Conservation (phyloP, 352 stramenopile species). For the Globisporangium sylvaticum region DNA sequence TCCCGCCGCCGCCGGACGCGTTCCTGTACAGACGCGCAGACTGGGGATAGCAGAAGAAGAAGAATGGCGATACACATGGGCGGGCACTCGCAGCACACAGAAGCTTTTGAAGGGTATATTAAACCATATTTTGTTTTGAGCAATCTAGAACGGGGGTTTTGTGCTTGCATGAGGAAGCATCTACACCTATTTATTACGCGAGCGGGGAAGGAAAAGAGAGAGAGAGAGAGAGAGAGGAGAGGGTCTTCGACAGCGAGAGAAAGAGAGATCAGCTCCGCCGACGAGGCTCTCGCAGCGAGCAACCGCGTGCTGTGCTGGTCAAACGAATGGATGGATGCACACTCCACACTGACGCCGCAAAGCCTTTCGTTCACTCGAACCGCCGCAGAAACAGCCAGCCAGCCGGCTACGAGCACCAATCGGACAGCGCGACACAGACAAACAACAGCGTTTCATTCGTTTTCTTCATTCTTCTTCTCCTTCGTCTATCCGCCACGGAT, state of each 20-base stretch:
- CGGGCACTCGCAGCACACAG: background rate
- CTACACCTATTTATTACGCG: slow-evolving; percentile 35
- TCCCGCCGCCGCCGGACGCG: slow-evolving; percentile 44
- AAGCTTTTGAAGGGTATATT: slow-evolving; percentile 2
- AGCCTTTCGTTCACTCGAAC: background rate
- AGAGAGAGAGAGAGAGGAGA: background rate
- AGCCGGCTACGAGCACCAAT: background rate
- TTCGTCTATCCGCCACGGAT: slow-evolving; percentile 53
- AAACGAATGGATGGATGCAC: background rate
- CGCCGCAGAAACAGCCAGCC: background rate
- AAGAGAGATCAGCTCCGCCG: background rate
- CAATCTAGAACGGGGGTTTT: slow-evolving; percentile 19
- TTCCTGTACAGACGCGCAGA: slow-evolving; percentile 45
- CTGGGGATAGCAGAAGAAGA: slow-evolving; percentile 38
- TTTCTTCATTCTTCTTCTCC: slow-evolving; percentile 4
- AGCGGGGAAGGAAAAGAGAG: background rate
- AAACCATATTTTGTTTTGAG: slow-evolving; percentile 11
- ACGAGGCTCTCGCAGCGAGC: background rate
- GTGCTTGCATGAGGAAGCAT: slow-evolving; percentile 22
- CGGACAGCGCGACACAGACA: background rate
- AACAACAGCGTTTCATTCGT: background rate
- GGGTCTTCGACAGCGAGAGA: background rate
- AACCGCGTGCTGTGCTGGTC: background rate
- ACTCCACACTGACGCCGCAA: background rate
- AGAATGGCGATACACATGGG: background rate